Base-by-base conservation (phyloP, 495 filamentous ascomycete species). In the Bathelium albidoporum region DNA sequence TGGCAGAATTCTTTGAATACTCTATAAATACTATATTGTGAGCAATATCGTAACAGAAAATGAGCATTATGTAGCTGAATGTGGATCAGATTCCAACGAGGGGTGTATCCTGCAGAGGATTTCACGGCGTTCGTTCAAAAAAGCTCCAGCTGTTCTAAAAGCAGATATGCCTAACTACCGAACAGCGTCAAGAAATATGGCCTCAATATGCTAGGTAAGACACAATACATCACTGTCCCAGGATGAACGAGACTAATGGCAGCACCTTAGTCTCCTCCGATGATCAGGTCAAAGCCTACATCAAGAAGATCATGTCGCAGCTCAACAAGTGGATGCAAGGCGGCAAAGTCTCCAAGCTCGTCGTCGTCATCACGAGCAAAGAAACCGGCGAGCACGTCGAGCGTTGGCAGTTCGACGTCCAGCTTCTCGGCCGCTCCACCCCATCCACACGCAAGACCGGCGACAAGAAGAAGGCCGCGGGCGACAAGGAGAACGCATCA, bases 1-100 rank as follows among this genome's bases (percentile, higher is more conserved):
- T 98, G 49, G 85, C 91, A 28, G 95, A 98, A 82, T 98, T 98
- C 73, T 96, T 98, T 75, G 90, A 98, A 79, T 96, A 95, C 73
- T 95, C 90, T 1, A 95, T 96, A 70, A 92, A 98, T 71, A 95
- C 90, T 1, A 96, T 97, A 41, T 79, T 98, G 85, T 83, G 73
- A 69, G 78, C 9, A 7, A 14, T n/a, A 9, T 11, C 26, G 7
- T 11, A 7, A 20, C 20, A 10, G 22, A 29, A 20, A 55, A 55
- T 55, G 20, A 55, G 49, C 9, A 49, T 41, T 41, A 49, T 49
- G 22, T 12, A 24, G 20, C 49, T 55, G 24, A 55, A 9, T 65
- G 7, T 45, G 14, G 22, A 26, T 16, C 66, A 90, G 87, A 68
- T 95, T 96, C 81, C 95, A 97, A 74, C 83, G 94, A 68, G 94